A percentile compares a stretch with the other conserved stretches of the same genome.
Conservation (phyloP, 192 early-diverging fungal species). For the Dimargaris cristalligena region DNA sequence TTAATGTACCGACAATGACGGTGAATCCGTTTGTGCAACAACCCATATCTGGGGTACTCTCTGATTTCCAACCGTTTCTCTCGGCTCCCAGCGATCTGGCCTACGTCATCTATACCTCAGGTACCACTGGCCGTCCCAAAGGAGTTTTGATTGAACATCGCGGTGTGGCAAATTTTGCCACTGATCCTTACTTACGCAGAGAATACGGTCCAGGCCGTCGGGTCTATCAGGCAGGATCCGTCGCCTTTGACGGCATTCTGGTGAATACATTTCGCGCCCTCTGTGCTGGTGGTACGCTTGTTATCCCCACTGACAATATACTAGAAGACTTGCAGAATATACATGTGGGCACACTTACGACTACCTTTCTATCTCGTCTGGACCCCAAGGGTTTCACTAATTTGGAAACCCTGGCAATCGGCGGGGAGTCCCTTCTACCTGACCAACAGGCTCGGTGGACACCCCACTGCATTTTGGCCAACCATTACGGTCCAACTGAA, state of each 20-base stretch:
- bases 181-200: not conserved
- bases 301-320: not conserved
- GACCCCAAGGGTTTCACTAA: not conserved
- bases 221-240: not conserved
- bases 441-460: not conserved
- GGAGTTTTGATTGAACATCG: constrained; percentile 3
- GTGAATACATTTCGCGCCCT: not conserved
- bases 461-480: not conserved
- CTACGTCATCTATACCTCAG: constrained; percentile 1
- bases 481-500: not conserved
- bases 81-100: not conserved
- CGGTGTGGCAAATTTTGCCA: not conserved
- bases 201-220: not conserved
- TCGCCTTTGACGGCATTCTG: not conserved
- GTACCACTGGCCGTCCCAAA: constrained; percentile 3
- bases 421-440: not conserved
- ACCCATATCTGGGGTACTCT: too few species aligned
- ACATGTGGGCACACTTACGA: not conserved
- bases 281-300: not conserved
- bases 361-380: not conserved
- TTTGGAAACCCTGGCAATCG: not conserved
- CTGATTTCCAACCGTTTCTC: too few species aligned
- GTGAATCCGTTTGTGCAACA: too few species aligned
- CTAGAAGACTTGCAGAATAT: not conserved
- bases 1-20: too few species aligned